These are phyloP conservation scores for Fusarium sterilihyphosum DNA, from an alignment of 2,329 filamentous ascomycete genomes.

Conservation along the genomic window DNA sequence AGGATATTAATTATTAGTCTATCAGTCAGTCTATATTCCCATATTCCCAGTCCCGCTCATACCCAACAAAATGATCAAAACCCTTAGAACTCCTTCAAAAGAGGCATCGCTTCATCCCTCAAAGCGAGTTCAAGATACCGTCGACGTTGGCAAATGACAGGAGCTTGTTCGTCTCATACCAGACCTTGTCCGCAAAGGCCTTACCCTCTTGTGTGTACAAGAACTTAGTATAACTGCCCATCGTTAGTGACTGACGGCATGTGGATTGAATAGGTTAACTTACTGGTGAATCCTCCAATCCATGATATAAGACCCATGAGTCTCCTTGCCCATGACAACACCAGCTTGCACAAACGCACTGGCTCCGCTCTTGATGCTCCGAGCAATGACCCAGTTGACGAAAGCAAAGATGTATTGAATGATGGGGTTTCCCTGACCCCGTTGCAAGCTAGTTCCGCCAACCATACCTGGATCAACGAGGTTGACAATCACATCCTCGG, in stretches of 20 bases:
- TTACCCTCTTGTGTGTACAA: constrained; percentile 50
- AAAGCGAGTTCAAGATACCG: constrained; percentile 25
- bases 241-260: constrained; percentile 1
- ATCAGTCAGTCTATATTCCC: not conserved
- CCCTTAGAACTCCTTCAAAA: no score
- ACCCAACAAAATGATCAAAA: no score
- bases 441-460: constrained; percentile 54
- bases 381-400: constrained; percentile 16
- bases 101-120: not conserved
- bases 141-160: constrained; percentile 47
- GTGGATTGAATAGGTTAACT: not conserved
- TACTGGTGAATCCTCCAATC: constrained; percentile 42
- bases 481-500: constrained; percentile 57
- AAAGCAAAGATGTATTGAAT: constrained; percentile 7
- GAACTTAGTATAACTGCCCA: constrained; percentile 37
- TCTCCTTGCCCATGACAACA: constrained; percentile 34
- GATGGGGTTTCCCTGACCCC: constrained; percentile 41
- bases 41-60: no score
- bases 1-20: not conserved
- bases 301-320: constrained; percentile 37
- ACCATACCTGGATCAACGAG: constrained; percentile 57
- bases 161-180: constrained; percentile 51
- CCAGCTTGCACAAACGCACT: constrained; percentile 37
- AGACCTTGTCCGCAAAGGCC: constrained; percentile 49
- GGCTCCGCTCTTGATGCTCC: constrained; percentile 28